phyloP scores from a whole-genome alignment of 2,329 filamentous ascomycete species.

The Biscogniauxia marginata region DNA sequence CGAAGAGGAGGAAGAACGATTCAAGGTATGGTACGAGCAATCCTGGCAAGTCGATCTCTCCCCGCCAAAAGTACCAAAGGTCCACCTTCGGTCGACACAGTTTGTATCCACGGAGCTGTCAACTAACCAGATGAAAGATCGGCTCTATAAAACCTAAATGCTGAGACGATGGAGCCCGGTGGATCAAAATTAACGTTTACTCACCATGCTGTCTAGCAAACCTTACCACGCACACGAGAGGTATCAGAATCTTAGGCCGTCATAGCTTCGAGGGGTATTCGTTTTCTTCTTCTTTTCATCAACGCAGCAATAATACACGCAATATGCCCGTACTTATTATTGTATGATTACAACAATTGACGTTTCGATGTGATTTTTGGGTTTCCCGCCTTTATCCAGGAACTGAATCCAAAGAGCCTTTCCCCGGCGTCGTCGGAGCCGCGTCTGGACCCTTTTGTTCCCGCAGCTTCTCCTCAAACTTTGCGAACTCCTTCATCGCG shows the following conservation, averaged over 20 bases:
- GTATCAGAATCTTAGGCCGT: background rate
- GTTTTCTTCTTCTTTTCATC: background rate
- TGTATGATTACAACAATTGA: background rate
- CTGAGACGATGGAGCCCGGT: background rate
- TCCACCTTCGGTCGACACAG: background rate
- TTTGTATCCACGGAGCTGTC: background rate
- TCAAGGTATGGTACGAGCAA: constrained; percentile 10
- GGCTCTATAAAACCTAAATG: background rate
- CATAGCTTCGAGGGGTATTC: background rate
- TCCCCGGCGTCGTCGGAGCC: constrained; percentile 36
- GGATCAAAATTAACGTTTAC: background rate
- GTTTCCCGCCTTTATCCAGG: constrained; percentile 28
- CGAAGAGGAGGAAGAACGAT: constrained; percentile 11
- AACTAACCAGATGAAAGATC: background rate
- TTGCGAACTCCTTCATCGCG: constrained; percentile 82
- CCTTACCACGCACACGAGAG: background rate
- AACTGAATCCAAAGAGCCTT: constrained; percentile 39
- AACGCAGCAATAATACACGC: background rate
- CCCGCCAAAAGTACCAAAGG: background rate
- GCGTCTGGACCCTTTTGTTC: constrained; percentile 48
- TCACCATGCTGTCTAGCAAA: background rate
- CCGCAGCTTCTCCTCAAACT: constrained; percentile 82
- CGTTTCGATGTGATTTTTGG: background rate
- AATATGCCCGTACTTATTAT: background rate
- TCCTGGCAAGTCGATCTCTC: constrained; percentile 4